Base-by-base conservation (phyloP, 805 yeast species). In the Candida arabinofermentans region DNA sequence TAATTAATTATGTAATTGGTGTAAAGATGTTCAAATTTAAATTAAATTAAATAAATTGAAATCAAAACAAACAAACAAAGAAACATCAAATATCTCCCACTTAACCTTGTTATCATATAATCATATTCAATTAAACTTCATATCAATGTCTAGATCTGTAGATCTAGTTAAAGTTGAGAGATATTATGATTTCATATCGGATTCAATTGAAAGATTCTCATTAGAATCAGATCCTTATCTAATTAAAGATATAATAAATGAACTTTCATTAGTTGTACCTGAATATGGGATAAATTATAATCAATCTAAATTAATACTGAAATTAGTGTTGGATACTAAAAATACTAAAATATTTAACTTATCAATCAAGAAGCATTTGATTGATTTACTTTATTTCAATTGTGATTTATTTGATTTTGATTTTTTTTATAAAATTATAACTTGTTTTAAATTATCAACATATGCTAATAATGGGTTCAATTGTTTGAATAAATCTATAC, bases 401-500 rank as follows among this genome's bases (percentile, higher is more conserved):
- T 46, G 50, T 36, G 59, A 60, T 5, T 17, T 52, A 24, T 31
- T 58, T 4, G 60, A 56, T 38, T 53, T 57, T 22, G 38, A 42
- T 5, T 42, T 54, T 0, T 44, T 57, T 27, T 41, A 57, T 8
- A 48, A 43, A 23, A 34, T 59, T 4, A 27, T 59, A 3, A 40
- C 54, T 14, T 40, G 48, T 10, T 51, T 60, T 23, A 54, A 48
- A 33, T 40, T 51, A 4, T 43, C 55, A 2, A 48, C 54, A 3
- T 55, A 47, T 36, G 44, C 59, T 7, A 53, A 51, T n/a, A n/a
- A n/a, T 27, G 51, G 47, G 8, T 57, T 51, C 8, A 39, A 27
- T 13, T 34, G 46, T 6, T 29, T 59, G 3, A 43, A 46, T 18
- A 38, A 36, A n/a, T 39, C 27, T 13, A 8, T 59, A 2, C 64